Evolutionary conservation across 2,329 filamentous ascomycete species (phyloP).

Genomic region (Leptodontidium sp.): DNA sequence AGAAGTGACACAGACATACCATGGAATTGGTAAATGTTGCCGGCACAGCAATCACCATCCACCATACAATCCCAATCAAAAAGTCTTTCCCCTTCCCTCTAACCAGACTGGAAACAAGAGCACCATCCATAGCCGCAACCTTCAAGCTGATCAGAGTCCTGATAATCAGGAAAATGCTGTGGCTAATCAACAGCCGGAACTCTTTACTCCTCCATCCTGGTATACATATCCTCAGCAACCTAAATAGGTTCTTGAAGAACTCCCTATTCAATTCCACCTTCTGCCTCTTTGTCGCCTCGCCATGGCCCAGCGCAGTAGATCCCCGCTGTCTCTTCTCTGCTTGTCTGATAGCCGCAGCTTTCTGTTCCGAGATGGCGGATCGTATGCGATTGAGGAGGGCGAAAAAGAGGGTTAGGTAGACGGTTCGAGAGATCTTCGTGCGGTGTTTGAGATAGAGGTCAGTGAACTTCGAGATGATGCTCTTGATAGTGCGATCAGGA

Average conservation of each 20-base stretch:
- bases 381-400: conserved; percentile 87
- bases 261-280: conserved; percentile 94
- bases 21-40: conserved; percentile 99
- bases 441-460: conserved; percentile 80
- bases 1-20: conserved; percentile 60
- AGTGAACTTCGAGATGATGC: conserved; percentile 71
- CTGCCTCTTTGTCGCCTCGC: conserved; percentile 61
- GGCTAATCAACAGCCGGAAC: conserved; percentile 83
- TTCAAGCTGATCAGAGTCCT: conserved; percentile 93
- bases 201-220: conserved; percentile 92
- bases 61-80: conserved; percentile 88
- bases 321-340: conserved; percentile 63
- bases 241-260: conserved; percentile 72
- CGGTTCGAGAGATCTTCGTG: conserved; percentile 80
- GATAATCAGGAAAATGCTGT: conserved; percentile 91
- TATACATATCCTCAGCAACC: conserved; percentile 85
- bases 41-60: conserved; percentile 96
- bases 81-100: conserved; percentile 93
- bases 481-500: conserved; percentile 68
- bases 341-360: conserved; percentile 78
- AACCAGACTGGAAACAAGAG: conserved; percentile 90
- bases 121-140: conserved; percentile 94
- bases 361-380: conserved; percentile 91
- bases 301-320: conserved; percentile 54
- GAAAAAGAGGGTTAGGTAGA: conserved; percentile 84